These are phyloP conservation scores for Coniochaeta sp. DNA, from an alignment of 2,329 filamentous ascomycete genomes.

Conservation along the genomic window DNA sequence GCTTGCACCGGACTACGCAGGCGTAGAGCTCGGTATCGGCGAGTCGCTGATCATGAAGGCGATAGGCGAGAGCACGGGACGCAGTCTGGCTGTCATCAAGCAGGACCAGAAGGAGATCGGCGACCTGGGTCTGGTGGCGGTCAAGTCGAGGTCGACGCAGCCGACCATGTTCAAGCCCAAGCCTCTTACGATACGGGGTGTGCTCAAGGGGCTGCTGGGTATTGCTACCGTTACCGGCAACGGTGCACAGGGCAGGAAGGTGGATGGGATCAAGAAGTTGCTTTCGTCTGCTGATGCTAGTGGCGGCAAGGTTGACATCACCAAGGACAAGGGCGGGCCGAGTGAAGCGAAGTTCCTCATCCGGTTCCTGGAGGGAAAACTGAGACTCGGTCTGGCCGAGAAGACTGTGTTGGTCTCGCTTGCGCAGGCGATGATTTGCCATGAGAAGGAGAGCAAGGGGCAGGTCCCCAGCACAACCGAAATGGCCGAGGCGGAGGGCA, in stretches of 20 bases:
- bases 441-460: conserved; percentile 68
- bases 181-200: conserved; percentile 74
- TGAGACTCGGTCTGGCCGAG: conserved; percentile 86
- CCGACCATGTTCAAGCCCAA: conserved; percentile 99
- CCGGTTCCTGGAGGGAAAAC: conserved; percentile 88
- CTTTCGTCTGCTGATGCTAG: conserved; percentile 80
- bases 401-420: conserved; percentile 85
- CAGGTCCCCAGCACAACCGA: conserved; percentile 68
- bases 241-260: conserved; percentile 83
- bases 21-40: conserved; percentile 95
- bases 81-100: conserved; percentile 84
- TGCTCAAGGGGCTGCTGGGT: conserved; percentile 79
- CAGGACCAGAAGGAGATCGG: conserved; percentile 94
- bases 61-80: conserved; percentile 88
- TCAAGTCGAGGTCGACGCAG: conserved; percentile 91
- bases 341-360: conserved; percentile 95
- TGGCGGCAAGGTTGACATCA: conserved; percentile 78
- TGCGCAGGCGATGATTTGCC: conserved; percentile 78
- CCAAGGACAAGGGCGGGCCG: conserved; percentile 83
- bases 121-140: conserved; percentile 87
- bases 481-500: conserved; percentile 74
- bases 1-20: conserved; percentile 90
- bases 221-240: conserved; percentile 84
- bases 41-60: conserved; percentile 99
- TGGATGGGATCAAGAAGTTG: conserved; percentile 92